Evolutionary conservation across 108 stramenopile species (phyloP).

Genomic region (Fragilariopsis cylindrus): DNA sequence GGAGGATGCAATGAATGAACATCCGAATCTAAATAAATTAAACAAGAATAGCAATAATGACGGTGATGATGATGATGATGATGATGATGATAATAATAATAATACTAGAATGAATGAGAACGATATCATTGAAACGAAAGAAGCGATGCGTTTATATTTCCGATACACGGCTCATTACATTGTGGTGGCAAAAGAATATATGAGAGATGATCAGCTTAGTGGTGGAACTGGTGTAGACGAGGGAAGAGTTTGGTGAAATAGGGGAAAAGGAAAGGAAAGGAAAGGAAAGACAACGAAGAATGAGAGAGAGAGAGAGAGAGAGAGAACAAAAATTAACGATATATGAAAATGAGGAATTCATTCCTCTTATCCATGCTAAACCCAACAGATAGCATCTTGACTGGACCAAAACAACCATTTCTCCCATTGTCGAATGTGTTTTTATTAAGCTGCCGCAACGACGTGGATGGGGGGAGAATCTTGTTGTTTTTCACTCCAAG

Average conservation of each 20-base stretch:
- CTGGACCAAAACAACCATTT: no score
- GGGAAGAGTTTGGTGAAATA: conserved; percentile 60
- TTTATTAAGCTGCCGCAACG: no score
- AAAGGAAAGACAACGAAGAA: no score
- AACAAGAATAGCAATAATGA: conserved; percentile 26
- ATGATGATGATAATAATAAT: conserved; percentile 3
- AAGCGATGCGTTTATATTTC: conserved; percentile 43
- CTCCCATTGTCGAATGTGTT: no score
- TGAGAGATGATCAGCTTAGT: conserved; percentile 78
- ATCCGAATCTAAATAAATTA: conserved; percentile 41
- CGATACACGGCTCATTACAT: conserved; percentile 75
- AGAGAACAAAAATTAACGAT: no score
- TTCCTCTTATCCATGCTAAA: no score
- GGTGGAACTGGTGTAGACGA: conserved; percentile 67
- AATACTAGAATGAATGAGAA: background rate
- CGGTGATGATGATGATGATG: conserved; percentile 24
- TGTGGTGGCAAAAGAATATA: conserved; percentile 71
- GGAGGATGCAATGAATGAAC: conserved; percentile 61
- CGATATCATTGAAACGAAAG: background rate
- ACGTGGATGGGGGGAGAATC: no score
- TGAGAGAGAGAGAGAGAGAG: no score
- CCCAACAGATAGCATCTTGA: no score
- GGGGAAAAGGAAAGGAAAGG: no score
- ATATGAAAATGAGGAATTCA: no score
- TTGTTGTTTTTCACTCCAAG: no score